Conservation (phyloP, 495 filamentous ascomycete species). For the Aspergillus panamensis region DNA sequence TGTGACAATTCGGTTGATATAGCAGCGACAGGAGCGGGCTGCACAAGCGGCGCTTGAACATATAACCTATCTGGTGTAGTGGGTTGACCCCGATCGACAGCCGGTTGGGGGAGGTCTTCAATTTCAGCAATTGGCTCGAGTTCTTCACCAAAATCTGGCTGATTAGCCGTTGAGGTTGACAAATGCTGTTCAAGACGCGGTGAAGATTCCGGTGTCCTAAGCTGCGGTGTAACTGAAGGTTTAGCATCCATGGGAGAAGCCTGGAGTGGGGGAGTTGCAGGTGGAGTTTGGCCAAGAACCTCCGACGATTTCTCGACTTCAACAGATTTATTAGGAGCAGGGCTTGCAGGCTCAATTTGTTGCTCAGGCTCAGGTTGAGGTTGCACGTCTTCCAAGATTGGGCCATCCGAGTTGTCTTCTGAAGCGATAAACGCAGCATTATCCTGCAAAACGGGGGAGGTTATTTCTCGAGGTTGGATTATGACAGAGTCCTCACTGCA, state of each 20-base stretch:
- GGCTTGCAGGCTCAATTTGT: not conserved
- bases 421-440: not conserved
- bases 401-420: not conserved
- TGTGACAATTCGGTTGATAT: not conserved
- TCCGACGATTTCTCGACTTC: not conserved
- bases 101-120: not conserved
- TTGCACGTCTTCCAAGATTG: not conserved
- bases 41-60: not conserved
- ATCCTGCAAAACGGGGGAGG: not conserved
- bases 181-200: not conserved
- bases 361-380: not conserved
- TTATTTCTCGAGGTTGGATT: not conserved
- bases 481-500: not conserved
- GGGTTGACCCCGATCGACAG: not conserved
- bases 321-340: not conserved
- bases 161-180: not conserved
- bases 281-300: not conserved
- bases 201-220: not conserved
- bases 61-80: not conserved
- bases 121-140: slow-evolving; percentile 4
- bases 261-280: not conserved
- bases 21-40: not conserved
- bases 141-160: not conserved
- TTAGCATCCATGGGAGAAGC: not conserved
- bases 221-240: not conserved